A percentile compares a stretch with the other conserved stretches of the same genome.
Conservation (phyloP, 2,329 filamentous ascomycete genomes). For the Tolypocladium endophyticum region DNA sequence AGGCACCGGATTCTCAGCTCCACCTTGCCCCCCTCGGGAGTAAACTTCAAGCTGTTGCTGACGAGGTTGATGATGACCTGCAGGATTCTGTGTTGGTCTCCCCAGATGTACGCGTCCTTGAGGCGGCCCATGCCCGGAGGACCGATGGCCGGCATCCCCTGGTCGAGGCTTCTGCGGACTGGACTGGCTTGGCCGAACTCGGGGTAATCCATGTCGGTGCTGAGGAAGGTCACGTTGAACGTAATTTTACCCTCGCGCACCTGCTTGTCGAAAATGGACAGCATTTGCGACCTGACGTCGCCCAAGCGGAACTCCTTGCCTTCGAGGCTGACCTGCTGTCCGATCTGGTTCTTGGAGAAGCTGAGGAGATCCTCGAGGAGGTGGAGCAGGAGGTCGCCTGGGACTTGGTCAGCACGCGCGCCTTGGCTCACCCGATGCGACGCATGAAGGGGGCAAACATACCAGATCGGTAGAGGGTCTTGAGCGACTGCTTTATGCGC, state of each 20-base stretch:
- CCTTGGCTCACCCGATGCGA: not conserved
- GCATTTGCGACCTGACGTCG: slow-evolving; percentile 74
- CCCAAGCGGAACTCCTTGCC: slow-evolving; percentile 75
- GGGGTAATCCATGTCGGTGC: slow-evolving; percentile 2
- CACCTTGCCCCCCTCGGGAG: slow-evolving; percentile 64
- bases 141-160: slow-evolving; percentile 45
- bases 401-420: not conserved
- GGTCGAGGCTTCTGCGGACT: slow-evolving; percentile 8
- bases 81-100: slow-evolving; percentile 83
- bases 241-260: slow-evolving; percentile 69
- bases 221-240: slow-evolving; percentile 61
- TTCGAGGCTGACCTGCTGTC: slow-evolving; percentile 70
- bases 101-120: slow-evolving; percentile 81
- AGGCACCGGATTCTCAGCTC: slow-evolving; percentile 66
- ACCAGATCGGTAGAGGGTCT: slow-evolving; percentile 63
- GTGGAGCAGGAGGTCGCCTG: slow-evolving; percentile 65
- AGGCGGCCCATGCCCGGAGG: slow-evolving; percentile 56
- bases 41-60: slow-evolving; percentile 88
- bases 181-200: not conserved
- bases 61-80: slow-evolving; percentile 93
- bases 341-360: slow-evolving; percentile 92
- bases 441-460: not conserved
- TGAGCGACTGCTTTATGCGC: slow-evolving; percentile 71
- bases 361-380: slow-evolving; percentile 81
- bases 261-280: slow-evolving; percentile 85